Base-by-base conservation (phyloP, 2,329 filamentous ascomycete genomes). In the Pseudogymnoascus sp. region DNA sequence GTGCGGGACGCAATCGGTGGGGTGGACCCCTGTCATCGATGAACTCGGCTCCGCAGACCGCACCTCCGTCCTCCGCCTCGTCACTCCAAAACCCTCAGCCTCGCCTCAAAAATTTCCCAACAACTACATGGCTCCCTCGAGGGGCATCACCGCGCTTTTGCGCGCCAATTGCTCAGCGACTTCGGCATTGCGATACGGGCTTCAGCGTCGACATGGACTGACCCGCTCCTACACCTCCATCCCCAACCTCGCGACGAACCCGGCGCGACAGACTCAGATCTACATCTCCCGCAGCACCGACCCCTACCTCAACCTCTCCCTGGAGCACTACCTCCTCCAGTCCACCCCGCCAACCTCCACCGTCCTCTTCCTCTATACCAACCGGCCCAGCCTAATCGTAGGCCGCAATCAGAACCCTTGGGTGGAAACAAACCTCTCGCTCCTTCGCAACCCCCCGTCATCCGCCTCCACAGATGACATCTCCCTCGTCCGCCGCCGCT, bases 361-460 rank as follows among this genome's bases (percentile, higher is more conserved):
- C 12, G 77, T 97, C 61, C 83, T 97, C 1, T 89, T 97, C 64
- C 83, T 97, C 61, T 99, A 97, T 78, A 84, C 86, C 70, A 97
- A 99, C 77, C 77, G 85, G 39, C 92, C 93, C 0, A 92, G 90
- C 73, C 83, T 99, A 65, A 87, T 99, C 73, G 88, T 99, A 69
- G 95, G 95, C 47, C 87, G 95, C 65, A 99, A 99, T 75, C 95
- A 99, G 78, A 99, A 99, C 74, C 95, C 95, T 62, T 99, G 93
- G 95, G 81, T 91, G 7, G 95, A 99, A 78, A 86, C 91, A 66
- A 90, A 96, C 73, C 81, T 97, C 7, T 77, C 77, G 40, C 79
- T 85, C 1, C 78, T 96, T 7, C 71, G 67, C 47, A 66, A 23
- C 63, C 10, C 29, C 54, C 14, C 60, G 36, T 65, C 12, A 61